Base-by-base conservation (phyloP, 2,329 filamentous ascomycete species). In the Monascus ruber region DNA sequence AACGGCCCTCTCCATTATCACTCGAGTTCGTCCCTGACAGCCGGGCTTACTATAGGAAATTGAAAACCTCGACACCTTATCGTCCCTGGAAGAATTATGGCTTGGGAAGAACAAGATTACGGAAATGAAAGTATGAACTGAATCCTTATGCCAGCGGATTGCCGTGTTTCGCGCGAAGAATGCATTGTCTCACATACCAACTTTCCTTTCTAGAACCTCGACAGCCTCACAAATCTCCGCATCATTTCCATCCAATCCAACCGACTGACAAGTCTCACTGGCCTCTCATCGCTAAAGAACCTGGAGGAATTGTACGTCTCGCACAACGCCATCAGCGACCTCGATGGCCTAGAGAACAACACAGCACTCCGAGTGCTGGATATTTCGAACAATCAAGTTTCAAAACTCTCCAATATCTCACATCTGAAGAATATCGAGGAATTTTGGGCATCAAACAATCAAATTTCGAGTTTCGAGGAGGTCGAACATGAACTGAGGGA, bases 31-130 rank as follows among this genome's bases (percentile, higher is more conserved):
- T 33, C 5, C n/a, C 5, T 33, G 6, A 17, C 10, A 8, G 2
- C 17, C 17, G 3, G 17, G 28, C 28, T 6, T 6, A 29, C 6
- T 29, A 10, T 42, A 71, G 67, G 82, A 89, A 59, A 87, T 98
- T 41, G 74, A 87, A 55, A 91, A 91, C 44, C 71, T 98, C 27
- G 84, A 91, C 32, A 74, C 75, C 2, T 68, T 96, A 34, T 74
- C 71, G n/a, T 73, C 74, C 5, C 66, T 98, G n/a, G 81, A 93
- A 59, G 79, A 94, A 60, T 71, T 95, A 10, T 96, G 88, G 88
- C 68, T 96, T 11, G 91, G 85, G 42, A 96, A 94, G 73, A 95
- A 95, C 69, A 95, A 94, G 59, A 94, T 98, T 52, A 83, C 82
- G 0, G 77, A 87, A 54, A 77, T 96, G 46, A 79, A 76, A 47